Percentiles rank a stretch among this genome's conserved stretches.
phyloP scores from a whole-genome alignment of 2,329 filamentous ascomycete species.

The Aspergillus costaricaensis region DNA sequence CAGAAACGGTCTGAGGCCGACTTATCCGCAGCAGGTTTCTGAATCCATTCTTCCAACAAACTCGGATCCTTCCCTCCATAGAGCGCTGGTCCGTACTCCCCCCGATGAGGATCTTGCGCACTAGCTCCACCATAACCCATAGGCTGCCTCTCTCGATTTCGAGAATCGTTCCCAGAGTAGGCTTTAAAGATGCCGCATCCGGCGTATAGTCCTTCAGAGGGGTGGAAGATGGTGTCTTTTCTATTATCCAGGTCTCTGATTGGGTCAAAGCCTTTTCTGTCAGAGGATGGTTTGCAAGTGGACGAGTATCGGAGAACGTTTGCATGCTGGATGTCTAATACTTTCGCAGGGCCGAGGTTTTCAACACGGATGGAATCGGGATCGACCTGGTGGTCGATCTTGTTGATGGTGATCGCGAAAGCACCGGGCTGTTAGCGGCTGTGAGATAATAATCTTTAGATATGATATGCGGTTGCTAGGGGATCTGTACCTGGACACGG shows the following conservation, averaged over 20 bases:
- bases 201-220: too few relatives aligned
- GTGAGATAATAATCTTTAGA: too few relatives aligned
- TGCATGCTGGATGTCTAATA: constrained; percentile 65
- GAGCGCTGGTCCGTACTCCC: too few relatives aligned
- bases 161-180: too few relatives aligned
- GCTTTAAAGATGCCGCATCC: too few relatives aligned
- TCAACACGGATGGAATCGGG: constrained; percentile 62
- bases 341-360: constrained; percentile 58
- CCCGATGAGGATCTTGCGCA: too few relatives aligned
- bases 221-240: too few relatives aligned
- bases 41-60: not conserved
- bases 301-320: constrained; percentile 59
- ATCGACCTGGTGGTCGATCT: constrained; percentile 56
- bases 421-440: constrained; percentile 47
- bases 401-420: constrained; percentile 60
- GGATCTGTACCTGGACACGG: constrained; percentile 43
- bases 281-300: constrained; percentile 8
- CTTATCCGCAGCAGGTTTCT: too few relatives aligned
- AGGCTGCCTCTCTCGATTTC: too few relatives aligned
- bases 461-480: too few relatives aligned
- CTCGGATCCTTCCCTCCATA: constrained; percentile 21
- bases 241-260: too few relatives aligned
- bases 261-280: not conserved
- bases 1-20: constrained; percentile 31
- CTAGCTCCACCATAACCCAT: too few relatives aligned